A percentile compares a stretch with the other conserved stretches of the same genome.
Conservation (phyloP, 805 yeast species). For the Wickerhamiella kazuoi region DNA sequence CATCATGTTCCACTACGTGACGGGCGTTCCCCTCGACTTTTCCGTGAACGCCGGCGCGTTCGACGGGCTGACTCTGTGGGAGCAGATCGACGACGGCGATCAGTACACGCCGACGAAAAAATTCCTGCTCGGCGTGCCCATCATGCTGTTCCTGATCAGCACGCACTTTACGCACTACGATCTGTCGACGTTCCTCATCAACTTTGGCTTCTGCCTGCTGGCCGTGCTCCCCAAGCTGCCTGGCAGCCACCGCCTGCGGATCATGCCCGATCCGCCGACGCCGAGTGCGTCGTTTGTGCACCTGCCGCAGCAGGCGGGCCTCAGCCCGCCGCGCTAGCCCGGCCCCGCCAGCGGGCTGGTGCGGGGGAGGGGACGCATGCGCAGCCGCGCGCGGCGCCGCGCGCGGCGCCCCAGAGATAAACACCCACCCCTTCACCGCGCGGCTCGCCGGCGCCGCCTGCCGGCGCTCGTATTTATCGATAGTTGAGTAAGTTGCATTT, state of each 20-base stretch:
- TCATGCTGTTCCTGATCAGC: slow-evolving; percentile 62
- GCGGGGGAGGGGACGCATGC: no score
- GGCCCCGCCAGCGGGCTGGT: no score
- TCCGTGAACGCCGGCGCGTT: slow-evolving; percentile 64
- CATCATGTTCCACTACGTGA: slow-evolving; percentile 89
- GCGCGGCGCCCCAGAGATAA: not conserved
- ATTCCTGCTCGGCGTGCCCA: slow-evolving; percentile 83
- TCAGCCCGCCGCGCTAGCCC: not conserved
- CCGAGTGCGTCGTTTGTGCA: slow-evolving; percentile 6
- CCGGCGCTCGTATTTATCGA: no score
- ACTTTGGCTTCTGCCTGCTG: slow-evolving; percentile 62
- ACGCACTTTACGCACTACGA: slow-evolving; percentile 86
- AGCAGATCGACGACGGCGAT: slow-evolving; percentile 88
- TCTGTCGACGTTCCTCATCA: slow-evolving; percentile 56
- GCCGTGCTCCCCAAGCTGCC: slow-evolving; percentile 90
- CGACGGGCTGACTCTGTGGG: slow-evolving; percentile 97
- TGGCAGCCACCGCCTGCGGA: slow-evolving; percentile 21
- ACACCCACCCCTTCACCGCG: no score
- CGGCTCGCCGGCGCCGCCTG: not conserved
- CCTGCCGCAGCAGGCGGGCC: slow-evolving; percentile 2
- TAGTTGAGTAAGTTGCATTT: no score
- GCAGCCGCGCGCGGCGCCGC: no score
- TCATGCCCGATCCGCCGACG: slow-evolving; percentile 15
- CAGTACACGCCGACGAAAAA: slow-evolving; percentile 95
- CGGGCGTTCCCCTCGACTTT: slow-evolving; percentile 95